phyloP scores from a whole-genome alignment of 2,329 filamentous ascomycete species.

The Lasiodiplodia gonubiensis region DNA sequence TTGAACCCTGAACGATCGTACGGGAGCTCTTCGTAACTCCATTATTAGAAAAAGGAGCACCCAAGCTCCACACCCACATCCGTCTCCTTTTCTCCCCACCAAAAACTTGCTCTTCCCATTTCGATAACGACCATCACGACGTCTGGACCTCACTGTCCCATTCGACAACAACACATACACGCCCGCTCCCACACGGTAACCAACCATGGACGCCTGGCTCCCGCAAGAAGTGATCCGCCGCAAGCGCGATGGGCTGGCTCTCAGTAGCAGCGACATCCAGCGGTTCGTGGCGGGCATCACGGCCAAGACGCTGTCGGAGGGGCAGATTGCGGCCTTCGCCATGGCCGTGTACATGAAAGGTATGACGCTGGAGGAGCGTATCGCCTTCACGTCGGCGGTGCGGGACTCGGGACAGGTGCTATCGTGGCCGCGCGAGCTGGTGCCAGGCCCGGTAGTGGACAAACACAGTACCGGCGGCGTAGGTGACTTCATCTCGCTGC shows the following conservation, averaged over 20 bases:
- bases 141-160: background rate
- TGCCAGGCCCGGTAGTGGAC: constrained; percentile 25
- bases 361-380: constrained; percentile 28
- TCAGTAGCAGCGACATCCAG: constrained; percentile 26
- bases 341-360: constrained; percentile 27
- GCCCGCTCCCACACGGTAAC: background rate
- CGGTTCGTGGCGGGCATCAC: constrained; percentile 27
- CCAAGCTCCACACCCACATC: background rate
- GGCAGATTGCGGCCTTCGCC: constrained; percentile 28
- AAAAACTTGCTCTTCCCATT: background rate
- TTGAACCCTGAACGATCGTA: background rate
- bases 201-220: constrained; percentile 27
- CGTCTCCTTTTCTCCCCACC: background rate
- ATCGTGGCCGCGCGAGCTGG: background rate
- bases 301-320: constrained; percentile 15
- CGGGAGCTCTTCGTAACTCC: background rate
- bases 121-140: background rate
- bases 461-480: constrained; percentile 29
- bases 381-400: constrained; percentile 26
- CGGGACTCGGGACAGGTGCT: constrained; percentile 26
- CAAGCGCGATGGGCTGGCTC: constrained; percentile 28
- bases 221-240: constrained; percentile 29
- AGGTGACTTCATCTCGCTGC: constrained; percentile 27
- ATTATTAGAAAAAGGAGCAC: background rate
- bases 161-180: background rate